Evolutionary conservation across 2,329 filamentous ascomycete genomes (phyloP).

Genomic region (Fusarium sp.): DNA sequence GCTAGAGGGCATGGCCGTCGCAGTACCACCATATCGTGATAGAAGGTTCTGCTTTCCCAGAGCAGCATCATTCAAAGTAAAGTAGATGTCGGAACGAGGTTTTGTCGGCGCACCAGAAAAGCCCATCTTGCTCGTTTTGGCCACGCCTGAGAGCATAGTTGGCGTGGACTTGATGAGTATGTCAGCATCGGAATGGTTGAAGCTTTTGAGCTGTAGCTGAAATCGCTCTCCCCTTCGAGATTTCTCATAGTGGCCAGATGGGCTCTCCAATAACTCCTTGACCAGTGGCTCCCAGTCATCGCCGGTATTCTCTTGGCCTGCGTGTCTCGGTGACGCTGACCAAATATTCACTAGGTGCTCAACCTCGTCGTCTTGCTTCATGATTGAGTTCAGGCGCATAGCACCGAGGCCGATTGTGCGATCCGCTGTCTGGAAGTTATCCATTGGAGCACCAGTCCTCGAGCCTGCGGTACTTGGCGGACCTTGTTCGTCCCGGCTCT

Average conservation of each 20-base stretch:
- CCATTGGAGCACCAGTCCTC: conserved; percentile 41
- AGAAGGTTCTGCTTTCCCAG: conserved; percentile 78
- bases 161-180: conserved; percentile 85
- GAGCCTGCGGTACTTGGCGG: conserved; percentile 70
- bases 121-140: conserved; percentile 86
- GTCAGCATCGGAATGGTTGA: conserved; percentile 81
- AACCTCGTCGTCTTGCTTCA: conserved; percentile 76
- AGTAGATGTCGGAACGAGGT: conserved; percentile 91
- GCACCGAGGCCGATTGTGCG: conserved; percentile 82
- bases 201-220: conserved; percentile 82
- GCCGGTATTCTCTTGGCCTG: conserved; percentile 67
- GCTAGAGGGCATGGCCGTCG: conserved; percentile 73
- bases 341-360: conserved; percentile 84
- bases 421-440: conserved; percentile 49
- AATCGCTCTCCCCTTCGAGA: conserved; percentile 79
- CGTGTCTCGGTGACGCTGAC: conserved; percentile 68
- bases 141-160: conserved; percentile 83
- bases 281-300: conserved; percentile 80
- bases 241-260: conserved; percentile 78
- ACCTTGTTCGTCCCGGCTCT: conserved; percentile 57
- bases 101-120: conserved; percentile 93
- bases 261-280: conserved; percentile 76
- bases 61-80: conserved; percentile 84
- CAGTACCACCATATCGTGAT: conserved; percentile 76
- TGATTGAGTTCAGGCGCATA: conserved; percentile 77